phyloP scores from a whole-genome alignment of 495 filamentous ascomycete genomes.

The Chaetomium fimeti region DNA sequence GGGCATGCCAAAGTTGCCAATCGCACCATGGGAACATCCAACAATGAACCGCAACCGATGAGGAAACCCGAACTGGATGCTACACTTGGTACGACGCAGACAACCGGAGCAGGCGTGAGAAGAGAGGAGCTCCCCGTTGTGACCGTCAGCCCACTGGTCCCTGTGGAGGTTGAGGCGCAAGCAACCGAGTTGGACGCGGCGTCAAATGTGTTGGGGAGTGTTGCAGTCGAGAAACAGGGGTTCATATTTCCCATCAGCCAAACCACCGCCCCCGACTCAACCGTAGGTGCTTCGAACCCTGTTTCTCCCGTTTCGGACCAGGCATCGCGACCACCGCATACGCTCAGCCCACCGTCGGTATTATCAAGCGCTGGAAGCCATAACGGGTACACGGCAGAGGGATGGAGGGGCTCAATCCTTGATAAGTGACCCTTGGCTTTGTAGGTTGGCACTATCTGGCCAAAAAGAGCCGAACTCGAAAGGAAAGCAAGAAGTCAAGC shows the following conservation, averaged over 20 bases:
- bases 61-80: not conserved
- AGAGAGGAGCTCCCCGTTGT: not conserved
- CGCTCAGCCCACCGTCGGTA: not conserved
- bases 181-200: constrained; percentile 2
- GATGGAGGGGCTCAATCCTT: not conserved
- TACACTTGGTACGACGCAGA: not conserved
- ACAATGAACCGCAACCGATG: not conserved
- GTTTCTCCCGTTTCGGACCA: not conserved
- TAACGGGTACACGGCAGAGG: not conserved
- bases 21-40: not conserved
- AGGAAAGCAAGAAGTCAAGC: too few species aligned
- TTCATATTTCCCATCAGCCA: not conserved
- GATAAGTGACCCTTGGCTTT: not conserved
- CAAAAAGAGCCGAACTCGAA: too few species aligned
- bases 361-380: not conserved
- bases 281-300: not conserved
- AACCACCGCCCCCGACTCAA: not conserved
- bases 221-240: not conserved
- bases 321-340: not conserved
- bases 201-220: not conserved
- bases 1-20: too few species aligned
- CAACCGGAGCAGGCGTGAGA: not conserved
- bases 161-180: not conserved
- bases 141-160: not conserved
- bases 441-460: too few species aligned